These are phyloP conservation scores for Clonostachys sp. DNA, from an alignment of 2,329 filamentous ascomycete species.

Conservation along the genomic window DNA sequence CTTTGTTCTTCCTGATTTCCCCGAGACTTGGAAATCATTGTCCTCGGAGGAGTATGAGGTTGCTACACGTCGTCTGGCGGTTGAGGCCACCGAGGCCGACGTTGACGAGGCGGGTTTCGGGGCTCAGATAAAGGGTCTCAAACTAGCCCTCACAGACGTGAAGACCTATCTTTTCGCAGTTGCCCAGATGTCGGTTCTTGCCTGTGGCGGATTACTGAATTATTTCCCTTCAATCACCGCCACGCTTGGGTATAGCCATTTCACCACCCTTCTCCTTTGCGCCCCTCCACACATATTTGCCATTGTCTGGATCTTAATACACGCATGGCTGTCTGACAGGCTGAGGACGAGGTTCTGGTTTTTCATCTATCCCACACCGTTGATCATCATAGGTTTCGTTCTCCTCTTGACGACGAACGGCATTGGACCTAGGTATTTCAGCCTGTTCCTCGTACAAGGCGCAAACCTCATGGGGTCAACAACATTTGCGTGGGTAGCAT, in stretches of 20 bases:
- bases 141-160: constrained; percentile 53
- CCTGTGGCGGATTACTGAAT: constrained; percentile 5
- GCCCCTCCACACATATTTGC: constrained; percentile 55
- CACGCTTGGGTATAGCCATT: constrained; percentile 46
- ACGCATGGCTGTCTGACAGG: constrained; percentile 49
- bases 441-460: constrained; percentile 44
- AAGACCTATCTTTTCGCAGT: constrained; percentile 61
- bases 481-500: constrained; percentile 42
- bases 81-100: constrained; percentile 53
- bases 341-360: constrained; percentile 7
- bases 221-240: constrained; percentile 33
- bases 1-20: constrained; percentile 49
- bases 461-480: constrained; percentile 42
- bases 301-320: constrained; percentile 49
- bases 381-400: constrained; percentile 52
- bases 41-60: constrained; percentile 51
- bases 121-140: constrained; percentile 47
- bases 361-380: constrained; percentile 33
- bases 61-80: constrained; percentile 47
- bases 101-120: constrained; percentile 43
- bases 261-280: constrained; percentile 49
- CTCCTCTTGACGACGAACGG: constrained; percentile 51
- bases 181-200: constrained; percentile 22
- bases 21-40: constrained; percentile 52
- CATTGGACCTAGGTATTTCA: constrained; percentile 50